A percentile compares a stretch with the other conserved stretches of the same genome.
phyloP scores from a whole-genome alignment of 768 basidiomycete species.

The Mycena galopus region DNA sequence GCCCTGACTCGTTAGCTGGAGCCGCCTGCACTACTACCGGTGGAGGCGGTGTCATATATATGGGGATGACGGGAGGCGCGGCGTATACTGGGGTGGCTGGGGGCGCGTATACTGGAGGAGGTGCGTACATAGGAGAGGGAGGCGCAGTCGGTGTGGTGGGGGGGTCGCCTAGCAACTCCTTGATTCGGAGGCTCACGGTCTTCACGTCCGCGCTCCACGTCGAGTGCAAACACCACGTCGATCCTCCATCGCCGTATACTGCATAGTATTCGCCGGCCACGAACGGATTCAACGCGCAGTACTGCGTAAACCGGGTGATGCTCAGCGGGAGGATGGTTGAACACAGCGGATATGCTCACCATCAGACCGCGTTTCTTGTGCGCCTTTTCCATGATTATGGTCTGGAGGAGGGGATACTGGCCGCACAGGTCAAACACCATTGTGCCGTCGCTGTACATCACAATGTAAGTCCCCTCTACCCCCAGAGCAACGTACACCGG shows the following conservation, averaged over 20 bases:
- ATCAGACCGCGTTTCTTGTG: slow-evolving; percentile 15
- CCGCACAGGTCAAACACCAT: slow-evolving; percentile 26
- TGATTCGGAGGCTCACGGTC: slow-evolving; percentile 6
- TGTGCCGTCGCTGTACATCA: slow-evolving; percentile 28
- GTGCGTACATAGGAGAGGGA: not conserved
- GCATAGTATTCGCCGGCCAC: slow-evolving; percentile 1
- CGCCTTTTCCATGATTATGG: slow-evolving; percentile 14
- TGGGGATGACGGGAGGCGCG: slow-evolving; percentile 1
- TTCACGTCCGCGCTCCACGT: slow-evolving; percentile 8
- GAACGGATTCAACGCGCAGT: slow-evolving; percentile 4
- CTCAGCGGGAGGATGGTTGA: slow-evolving; percentile 1
- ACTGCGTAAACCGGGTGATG: slow-evolving; percentile 5
- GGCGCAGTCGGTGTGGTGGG: not conserved
- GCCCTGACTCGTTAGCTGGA: slow-evolving; percentile 1
- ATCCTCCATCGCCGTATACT: slow-evolving; percentile 1
- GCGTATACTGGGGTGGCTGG: slow-evolving; percentile 3
- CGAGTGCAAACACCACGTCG: slow-evolving; percentile 1
- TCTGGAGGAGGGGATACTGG: slow-evolving; percentile 27
- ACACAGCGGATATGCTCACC: slow-evolving; percentile 14
- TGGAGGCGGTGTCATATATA: not conserved
- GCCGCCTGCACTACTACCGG: not conserved
- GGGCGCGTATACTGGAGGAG: not conserved
- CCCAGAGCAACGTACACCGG: slow-evolving; percentile 28
- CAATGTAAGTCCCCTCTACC: slow-evolving; percentile 25
- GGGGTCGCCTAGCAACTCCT: slow-evolving; percentile 6